Conservation (phyloP, 1,284 basidiomycete genomes). For the Lignosus rhinocerotis region DNA sequence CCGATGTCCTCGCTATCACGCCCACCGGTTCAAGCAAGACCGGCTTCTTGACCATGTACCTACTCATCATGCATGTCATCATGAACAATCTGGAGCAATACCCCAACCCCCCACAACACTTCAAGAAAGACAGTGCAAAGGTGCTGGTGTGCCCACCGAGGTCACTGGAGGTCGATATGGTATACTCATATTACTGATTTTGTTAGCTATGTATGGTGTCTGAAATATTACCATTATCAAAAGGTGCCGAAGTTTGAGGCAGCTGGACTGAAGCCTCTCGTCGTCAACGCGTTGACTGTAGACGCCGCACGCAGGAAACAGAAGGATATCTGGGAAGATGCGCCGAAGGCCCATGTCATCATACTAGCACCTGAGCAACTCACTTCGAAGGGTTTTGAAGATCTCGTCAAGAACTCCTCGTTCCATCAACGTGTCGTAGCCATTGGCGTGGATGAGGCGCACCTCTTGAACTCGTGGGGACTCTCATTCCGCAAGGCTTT, state of each 20-base stretch:
- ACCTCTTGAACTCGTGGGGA: not conserved
- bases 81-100: not conserved
- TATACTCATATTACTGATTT: not conserved
- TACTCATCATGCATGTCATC: conserved; percentile 2
- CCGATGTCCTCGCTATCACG: conserved; percentile 24
- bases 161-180: conserved; percentile 1
- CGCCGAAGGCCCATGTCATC: not conserved
- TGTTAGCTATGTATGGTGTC: not conserved
- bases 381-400: not conserved
- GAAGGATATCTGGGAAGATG: not conserved
- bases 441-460: not conserved
- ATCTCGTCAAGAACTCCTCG: not conserved
- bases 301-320: not conserved
- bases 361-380: conserved; percentile 2
- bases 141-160: conserved; percentile 1
- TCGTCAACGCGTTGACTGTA: not conserved
- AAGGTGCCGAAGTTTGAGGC: not conserved
- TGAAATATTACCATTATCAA: not conserved
- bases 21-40: conserved; percentile 24
- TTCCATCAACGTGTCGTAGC: not conserved
- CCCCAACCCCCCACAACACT: not conserved
- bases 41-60: conserved; percentile 11
- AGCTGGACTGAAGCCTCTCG: not conserved
- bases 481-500: not conserved
- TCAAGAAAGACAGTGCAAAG: not conserved